Evolutionary conservation across 2,329 filamentous ascomycete genomes (phyloP), one percentile per base, ranked within the genome.

Genomic region (Amauroascus niger): DNA sequence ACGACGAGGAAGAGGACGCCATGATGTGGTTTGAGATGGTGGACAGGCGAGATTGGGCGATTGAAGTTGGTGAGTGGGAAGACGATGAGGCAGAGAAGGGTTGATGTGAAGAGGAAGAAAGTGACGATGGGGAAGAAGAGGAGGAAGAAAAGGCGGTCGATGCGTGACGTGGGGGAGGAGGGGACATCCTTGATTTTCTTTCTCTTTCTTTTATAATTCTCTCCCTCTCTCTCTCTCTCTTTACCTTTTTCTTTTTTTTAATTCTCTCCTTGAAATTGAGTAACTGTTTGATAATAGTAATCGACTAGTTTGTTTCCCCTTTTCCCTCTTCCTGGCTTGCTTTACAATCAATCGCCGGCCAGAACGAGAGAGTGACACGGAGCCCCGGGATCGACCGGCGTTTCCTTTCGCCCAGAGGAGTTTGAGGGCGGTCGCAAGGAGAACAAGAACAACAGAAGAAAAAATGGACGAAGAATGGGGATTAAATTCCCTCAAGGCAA

Each of bases 1-100:
- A 24, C 54, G 77, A 26, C 11, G 49, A n/a, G n/a, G n/a, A n/a
- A n/a, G n/a, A 28, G 55, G 77, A 24, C n/a, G 55, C 43, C 51
- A 56, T 59, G 57, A 60, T 58, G 55, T 60, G 58, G 6, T 57
- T 46, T n/a, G 57, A 56, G 30, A 60, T 49, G 9, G 52, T 55
- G 13, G 54, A 53, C 9, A 60, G 54, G 22, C 58, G 55, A 22
- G 56, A 47, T 16, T 28, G 53, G 33, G 58, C 58, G 3, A 54
- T 52, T 20, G 56, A 47, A 6, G 30, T 14, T 13, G 48, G 37
- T 13, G 40, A 35, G 24, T 49, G 24, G 13, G 50, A 40, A 13
- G 26, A 35, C 16, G 35, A n/a, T 6, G 41, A 48, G 5, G 44
- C 44, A 32, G 46, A 28, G 5, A 30, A 48, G 1, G 52, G 49